phyloP scores from a whole-genome alignment of 768 basidiomycete species.

The Lentinula guzmanii region DNA sequence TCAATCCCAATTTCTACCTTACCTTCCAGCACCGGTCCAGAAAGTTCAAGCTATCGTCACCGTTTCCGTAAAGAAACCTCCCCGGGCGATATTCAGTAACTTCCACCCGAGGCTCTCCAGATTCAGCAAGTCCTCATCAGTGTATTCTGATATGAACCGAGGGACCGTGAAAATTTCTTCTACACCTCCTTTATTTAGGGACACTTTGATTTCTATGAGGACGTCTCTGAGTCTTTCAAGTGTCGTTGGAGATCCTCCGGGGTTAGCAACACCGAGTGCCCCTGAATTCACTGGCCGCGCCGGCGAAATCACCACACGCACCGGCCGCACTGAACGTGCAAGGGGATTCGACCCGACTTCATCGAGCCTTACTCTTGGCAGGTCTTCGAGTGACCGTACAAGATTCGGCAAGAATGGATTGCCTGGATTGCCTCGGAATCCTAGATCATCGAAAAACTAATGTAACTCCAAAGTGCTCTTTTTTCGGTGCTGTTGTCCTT shows the following conservation, averaged over 20 bases:
- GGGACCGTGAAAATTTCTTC: conserved; percentile 21
- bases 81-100: background rate
- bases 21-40: background rate
- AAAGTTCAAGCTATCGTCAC: background rate
- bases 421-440: background rate
- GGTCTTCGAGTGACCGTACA: background rate
- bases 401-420: background rate
- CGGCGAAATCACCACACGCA: too few relatives aligned
- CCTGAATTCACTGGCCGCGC: too few relatives aligned
- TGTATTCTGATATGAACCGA: conserved; percentile 19
- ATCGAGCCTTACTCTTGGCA: background rate
- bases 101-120: background rate
- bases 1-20: conserved; percentile 4
- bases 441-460: background rate
- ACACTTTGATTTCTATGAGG: background rate
- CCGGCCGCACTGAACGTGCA: too few relatives aligned
- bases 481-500: too few relatives aligned
- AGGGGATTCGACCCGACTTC: background rate
- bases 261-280: too few relatives aligned
- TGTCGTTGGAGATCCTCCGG: background rate
- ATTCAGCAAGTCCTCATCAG: conserved; percentile 13
- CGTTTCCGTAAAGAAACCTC: background rate
- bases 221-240: background rate
- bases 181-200: conserved; percentile 15
- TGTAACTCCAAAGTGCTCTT: background rate